These are phyloP conservation scores for Vitis rupestris DNA, from an alignment of 164 flowering plant genomes.

Conservation along the genomic window DNA sequence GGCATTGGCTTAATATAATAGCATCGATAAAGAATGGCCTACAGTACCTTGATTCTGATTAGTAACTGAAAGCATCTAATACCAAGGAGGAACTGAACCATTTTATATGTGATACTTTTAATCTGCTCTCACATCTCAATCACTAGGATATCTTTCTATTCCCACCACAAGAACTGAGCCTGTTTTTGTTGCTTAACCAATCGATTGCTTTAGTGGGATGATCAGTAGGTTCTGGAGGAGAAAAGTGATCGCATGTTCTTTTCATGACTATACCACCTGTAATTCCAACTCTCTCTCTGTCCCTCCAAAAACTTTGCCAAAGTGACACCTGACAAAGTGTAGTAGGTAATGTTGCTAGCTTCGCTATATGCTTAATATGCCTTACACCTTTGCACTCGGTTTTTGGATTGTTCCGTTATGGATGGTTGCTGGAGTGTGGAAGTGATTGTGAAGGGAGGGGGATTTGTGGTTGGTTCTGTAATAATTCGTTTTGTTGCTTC, in stretches of 20 bases:
- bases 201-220: neutral
- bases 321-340: constrained; percentile 23
- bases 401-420: neutral
- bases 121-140: neutral
- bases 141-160: neutral
- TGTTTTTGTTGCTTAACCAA: neutral
- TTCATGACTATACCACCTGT: constrained; percentile 13
- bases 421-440: neutral
- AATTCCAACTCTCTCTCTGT: constrained; percentile 9
- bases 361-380: neutral
- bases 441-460: neutral
- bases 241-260: constrained; percentile 18
- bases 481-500: neutral
- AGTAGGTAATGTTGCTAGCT: neutral
- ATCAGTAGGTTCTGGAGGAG: constrained; percentile 4
- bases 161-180: neutral
- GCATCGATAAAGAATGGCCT: too few species aligned
- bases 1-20: too few species aligned
- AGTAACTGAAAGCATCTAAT: too few species aligned
- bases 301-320: neutral
- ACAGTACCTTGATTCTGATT: too few species aligned
- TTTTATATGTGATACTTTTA: too few species aligned
- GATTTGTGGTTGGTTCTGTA: neutral
- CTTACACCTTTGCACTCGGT: constrained; percentile 10
- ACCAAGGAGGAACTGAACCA: too few species aligned